Base-by-base conservation (phyloP, 257 asterid genomes). In the Solanum tarijense region DNA sequence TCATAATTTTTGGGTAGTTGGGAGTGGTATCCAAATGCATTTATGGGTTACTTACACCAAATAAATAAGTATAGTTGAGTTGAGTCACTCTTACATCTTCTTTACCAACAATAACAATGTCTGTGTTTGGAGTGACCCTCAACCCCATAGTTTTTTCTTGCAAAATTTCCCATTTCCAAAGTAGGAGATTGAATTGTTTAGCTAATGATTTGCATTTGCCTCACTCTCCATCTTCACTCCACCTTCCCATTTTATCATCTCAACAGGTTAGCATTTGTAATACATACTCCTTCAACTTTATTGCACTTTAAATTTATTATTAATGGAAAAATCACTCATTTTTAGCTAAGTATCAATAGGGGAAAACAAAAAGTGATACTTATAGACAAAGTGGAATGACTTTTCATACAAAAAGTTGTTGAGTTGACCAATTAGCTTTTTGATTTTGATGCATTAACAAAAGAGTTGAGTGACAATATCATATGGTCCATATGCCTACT, bases 211-310 rank as follows among this genome's bases (percentile, higher is more conserved):
- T 32, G 52, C 91, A 76, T 29, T 48, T 32, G 52, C 91, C 68
- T 82, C 86, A 32, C 48, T 81, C 87, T 25, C 14, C 84, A 3
- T 36, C 46, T 66, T 86, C 79, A 12, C 41, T 52, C 21, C 91
- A 66, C 4, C 68, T 69, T 41, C 85, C 87, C 20, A 73, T 73
- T 48, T 82, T 82, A 27, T 90, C 89, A 43, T 55, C 90, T 73
- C 31, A 87, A 9, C 79, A 90, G 90, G 90, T 88, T 23, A 66
- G 87, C 62, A 18, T 27, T 81, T n/a, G 46, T n/a, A 27, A 43
- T 46, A 46, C 58, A 46, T 46, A 46, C 58, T 46, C 1, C 58
- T 46, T 46, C 58, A 46, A 46, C 58, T 46, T 46, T 46, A 13
- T 46, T 46, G 58, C 20, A 46, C 58, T 46, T 46, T 13, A 4